Conservation (phyloP, 768 basidiomycete species). For the Lactifluus volemus region DNA sequence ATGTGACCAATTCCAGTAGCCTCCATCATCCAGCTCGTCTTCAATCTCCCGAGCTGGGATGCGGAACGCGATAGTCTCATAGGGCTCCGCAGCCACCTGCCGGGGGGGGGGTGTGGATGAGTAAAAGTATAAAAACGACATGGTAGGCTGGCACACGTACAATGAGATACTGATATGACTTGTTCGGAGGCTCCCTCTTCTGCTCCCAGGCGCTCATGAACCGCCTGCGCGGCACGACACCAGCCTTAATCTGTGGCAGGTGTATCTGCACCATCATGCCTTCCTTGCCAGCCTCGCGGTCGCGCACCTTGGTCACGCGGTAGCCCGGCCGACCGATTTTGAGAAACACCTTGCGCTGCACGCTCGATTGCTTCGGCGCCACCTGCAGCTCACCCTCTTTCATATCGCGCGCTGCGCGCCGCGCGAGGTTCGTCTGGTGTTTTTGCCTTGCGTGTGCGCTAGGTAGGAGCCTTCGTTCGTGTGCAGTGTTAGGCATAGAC, state of each 20-base stretch:
- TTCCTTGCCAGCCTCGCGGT: conserved; percentile 82
- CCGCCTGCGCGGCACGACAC: conserved; percentile 72
- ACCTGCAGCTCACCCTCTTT: conserved; percentile 91
- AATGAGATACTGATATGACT: conserved; percentile 94
- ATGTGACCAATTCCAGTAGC: conserved; percentile 95
- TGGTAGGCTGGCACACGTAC: conserved; percentile 40
- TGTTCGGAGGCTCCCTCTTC: conserved; percentile 88
- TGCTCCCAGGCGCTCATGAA: conserved; percentile 99
- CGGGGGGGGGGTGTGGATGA: not conserved
- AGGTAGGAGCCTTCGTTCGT: conserved; percentile 99
- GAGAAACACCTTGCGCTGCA: conserved; percentile 90
- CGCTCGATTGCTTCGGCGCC: conserved; percentile 65
- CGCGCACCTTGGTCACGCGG: conserved; percentile 93
- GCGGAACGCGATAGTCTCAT: conserved; percentile 98
- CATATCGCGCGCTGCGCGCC: conserved; percentile 94
- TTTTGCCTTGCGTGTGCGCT: conserved; percentile 98
- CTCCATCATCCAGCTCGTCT: conserved; percentile 84
- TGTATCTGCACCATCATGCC: conserved; percentile 98
- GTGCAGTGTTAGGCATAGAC: conserved; percentile 93
- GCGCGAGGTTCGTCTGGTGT: conserved; percentile 98
- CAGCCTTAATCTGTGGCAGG: conserved; percentile 87
- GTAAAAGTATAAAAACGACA: conserved; percentile 13
- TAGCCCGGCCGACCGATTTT: conserved; percentile 97
- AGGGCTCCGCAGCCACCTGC: conserved; percentile 97
- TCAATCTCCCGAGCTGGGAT: conserved; percentile 97